phyloP scores from a whole-genome alignment of 805 yeast genomes.

The Candida gorgasii region DNA sequence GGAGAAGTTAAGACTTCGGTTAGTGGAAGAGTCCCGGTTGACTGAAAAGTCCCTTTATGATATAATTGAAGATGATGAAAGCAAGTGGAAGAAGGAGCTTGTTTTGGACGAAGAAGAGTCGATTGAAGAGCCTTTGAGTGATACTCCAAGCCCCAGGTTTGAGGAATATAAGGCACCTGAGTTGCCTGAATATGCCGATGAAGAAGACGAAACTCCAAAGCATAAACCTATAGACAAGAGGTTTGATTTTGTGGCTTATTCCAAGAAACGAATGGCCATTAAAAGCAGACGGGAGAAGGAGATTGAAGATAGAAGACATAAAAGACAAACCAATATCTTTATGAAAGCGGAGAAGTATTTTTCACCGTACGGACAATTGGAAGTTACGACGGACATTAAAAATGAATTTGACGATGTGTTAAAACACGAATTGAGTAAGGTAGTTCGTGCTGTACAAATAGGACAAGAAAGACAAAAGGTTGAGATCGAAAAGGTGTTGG shows the following conservation, averaged over 20 bases:
- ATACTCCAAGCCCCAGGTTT: slow-evolving; percentile 13
- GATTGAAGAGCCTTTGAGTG: slow-evolving; percentile 14
- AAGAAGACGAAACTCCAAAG: slow-evolving; percentile 11
- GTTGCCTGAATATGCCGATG: slow-evolving; percentile 14
- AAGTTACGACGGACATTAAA: slow-evolving; percentile 24
- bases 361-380: slow-evolving; percentile 36
- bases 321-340: slow-evolving; percentile 31
- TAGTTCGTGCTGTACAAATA: slow-evolving; percentile 31
- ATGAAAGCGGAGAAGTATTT: slow-evolving; percentile 39
- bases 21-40: slow-evolving; percentile 77
- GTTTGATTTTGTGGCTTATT: slow-evolving; percentile 61
- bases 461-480: slow-evolving; percentile 20
- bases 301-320: slow-evolving; percentile 19
- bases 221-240: slow-evolving; percentile 6
- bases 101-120: slow-evolving; percentile 6
- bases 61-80: slow-evolving; percentile 46
- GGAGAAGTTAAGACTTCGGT: slow-evolving; percentile 62
- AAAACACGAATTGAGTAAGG: slow-evolving; percentile 30
- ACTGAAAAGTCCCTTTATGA: slow-evolving; percentile 78
- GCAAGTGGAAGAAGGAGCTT: slow-evolving; percentile 8
- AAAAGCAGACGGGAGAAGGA: slow-evolving; percentile 28
- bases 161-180: slow-evolving; percentile 16
- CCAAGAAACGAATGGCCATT: slow-evolving; percentile 46
- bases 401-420: slow-evolving; percentile 23
- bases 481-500: slow-evolving; percentile 13